phyloP scores from a whole-genome alignment of 1,284 basidiomycete species.

The Apiotrichum sp. region DNA sequence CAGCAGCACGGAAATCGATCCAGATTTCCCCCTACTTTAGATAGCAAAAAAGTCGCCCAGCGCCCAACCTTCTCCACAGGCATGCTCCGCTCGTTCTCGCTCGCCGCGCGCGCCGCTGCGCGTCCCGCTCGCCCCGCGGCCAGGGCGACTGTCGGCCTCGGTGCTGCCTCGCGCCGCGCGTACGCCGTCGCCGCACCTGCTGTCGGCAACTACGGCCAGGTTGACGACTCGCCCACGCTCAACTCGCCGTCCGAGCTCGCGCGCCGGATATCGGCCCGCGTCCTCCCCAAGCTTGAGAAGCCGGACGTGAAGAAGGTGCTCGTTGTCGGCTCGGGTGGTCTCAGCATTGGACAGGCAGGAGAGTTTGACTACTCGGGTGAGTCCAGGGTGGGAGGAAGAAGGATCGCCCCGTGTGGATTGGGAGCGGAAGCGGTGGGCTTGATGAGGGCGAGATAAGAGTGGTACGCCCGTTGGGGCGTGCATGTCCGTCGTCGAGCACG shows the following conservation, averaged over 20 bases:
- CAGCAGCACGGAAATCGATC: too few relatives aligned
- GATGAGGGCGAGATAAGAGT: neutral
- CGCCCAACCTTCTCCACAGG: too few relatives aligned
- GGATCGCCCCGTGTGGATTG: neutral
- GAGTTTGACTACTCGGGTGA: conserved; percentile 97
- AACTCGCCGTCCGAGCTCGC: conserved; percentile 90
- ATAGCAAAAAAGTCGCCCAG: too few relatives aligned
- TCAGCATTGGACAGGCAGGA: conserved; percentile 96
- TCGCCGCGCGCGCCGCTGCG: conserved; percentile 13
- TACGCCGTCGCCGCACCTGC: conserved; percentile 69
- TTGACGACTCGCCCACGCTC: conserved; percentile 70
- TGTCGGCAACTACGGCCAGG: conserved; percentile 63
- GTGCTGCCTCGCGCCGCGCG: conserved; percentile 8
- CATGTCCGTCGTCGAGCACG: too few relatives aligned
- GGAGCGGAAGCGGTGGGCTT: neutral
- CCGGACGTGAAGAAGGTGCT: conserved; percentile 89
- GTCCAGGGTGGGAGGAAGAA: conserved; percentile 10
- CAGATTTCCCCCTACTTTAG: too few relatives aligned
- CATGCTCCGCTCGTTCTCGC: conserved; percentile 20
- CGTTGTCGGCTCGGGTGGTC: conserved; percentile 92
- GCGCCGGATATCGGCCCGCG: conserved; percentile 80
- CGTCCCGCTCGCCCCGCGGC: conserved; percentile 1
- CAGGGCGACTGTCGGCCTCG: neutral
- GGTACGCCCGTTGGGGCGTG: too few relatives aligned
- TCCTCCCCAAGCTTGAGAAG: conserved; percentile 70